Evolutionary conservation across 106 monocot genomes (phyloP).

Genomic region (Vanilla planifolia): DNA sequence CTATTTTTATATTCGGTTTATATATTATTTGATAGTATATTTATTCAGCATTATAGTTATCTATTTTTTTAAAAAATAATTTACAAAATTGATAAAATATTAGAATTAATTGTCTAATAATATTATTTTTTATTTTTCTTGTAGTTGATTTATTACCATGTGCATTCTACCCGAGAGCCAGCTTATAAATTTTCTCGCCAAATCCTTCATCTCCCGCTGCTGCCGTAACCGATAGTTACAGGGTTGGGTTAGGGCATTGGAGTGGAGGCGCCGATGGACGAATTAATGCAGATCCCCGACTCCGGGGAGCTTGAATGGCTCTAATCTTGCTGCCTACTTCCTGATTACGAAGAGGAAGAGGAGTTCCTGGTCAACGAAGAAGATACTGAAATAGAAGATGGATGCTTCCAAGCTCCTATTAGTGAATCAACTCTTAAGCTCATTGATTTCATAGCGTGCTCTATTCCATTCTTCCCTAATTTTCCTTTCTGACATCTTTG

Average conservation of each 20-base stretch:
- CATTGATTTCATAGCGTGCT: neutral
- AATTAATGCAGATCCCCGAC: slow-evolving; percentile 64
- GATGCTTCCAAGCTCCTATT: neutral
- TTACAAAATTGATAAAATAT: no score
- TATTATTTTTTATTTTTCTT: no score
- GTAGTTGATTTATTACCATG: no score
- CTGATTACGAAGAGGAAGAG: slow-evolving; percentile 31
- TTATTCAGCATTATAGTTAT: no score
- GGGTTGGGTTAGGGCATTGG: slow-evolving; percentile 9
- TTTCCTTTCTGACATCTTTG: neutral
- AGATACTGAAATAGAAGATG: slow-evolving; percentile 4
- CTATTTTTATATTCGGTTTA: no score
- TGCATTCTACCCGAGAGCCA: no score
- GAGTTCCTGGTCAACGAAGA: slow-evolving; percentile 24
- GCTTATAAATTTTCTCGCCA: slow-evolving; percentile 11
- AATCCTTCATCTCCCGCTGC: neutral
- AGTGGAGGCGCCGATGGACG: slow-evolving; percentile 14
- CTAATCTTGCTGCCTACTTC: slow-evolving; percentile 36
- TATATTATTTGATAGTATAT: no score
- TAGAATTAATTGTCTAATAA: no score
- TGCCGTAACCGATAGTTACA: neutral
- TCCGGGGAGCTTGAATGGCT: slow-evolving; percentile 92
- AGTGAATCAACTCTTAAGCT: neutral
- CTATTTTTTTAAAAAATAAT: no score
- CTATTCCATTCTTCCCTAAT: neutral